Percentiles rank a stretch among this genome's conserved stretches.
Conservation (phyloP, 2,329 filamentous ascomycete genomes). For the Penicillium sp. region DNA sequence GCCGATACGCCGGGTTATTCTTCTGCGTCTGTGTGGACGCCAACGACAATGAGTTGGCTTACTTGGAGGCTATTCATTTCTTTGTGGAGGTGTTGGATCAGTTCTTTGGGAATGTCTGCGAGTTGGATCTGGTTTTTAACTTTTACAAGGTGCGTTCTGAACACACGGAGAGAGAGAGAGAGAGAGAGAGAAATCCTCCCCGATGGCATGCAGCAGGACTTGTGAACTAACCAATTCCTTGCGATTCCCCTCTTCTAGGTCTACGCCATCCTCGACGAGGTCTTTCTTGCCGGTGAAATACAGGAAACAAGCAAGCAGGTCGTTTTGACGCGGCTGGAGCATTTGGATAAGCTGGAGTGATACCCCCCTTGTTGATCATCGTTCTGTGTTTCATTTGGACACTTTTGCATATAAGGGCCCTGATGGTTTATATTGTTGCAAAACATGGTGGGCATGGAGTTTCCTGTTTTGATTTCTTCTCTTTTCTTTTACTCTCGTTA, state of each 20-base stretch:
- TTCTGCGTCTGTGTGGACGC: slow-evolving; percentile 99
- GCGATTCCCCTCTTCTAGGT: slow-evolving; percentile 48
- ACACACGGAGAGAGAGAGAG: background rate
- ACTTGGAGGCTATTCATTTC: slow-evolving; percentile 96
- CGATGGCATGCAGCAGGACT: no score
- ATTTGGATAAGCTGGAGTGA: slow-evolving; percentile 92
- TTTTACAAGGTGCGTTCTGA: slow-evolving; percentile 57
- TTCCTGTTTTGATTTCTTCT: background rate
- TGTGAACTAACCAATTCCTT: no score
- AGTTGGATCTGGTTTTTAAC: slow-evolving; percentile 79
- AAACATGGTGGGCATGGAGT: slow-evolving; percentile 19
- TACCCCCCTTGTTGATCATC: background rate
- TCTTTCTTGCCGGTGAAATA: slow-evolving; percentile 95
- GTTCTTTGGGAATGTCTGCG: slow-evolving; percentile 98
- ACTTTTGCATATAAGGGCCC: background rate
- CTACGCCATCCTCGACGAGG: slow-evolving; percentile 96
- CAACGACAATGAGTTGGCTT: slow-evolving; percentile 96
- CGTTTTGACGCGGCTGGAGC: slow-evolving; percentile 85
- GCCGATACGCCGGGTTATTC: slow-evolving; percentile 94
- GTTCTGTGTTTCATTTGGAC: background rate
- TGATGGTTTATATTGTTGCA: slow-evolving; percentile 10
- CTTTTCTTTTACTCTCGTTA: background rate
- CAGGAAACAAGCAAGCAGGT: slow-evolving; percentile 99
- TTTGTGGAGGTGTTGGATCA: slow-evolving; percentile 98
- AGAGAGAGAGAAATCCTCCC: no score